Percentiles rank a stretch among this genome's conserved stretches.
Evolutionary conservation across 192 early-diverging fungal species (phyloP).

Genomic region (Spizellomyces sp.): DNA sequence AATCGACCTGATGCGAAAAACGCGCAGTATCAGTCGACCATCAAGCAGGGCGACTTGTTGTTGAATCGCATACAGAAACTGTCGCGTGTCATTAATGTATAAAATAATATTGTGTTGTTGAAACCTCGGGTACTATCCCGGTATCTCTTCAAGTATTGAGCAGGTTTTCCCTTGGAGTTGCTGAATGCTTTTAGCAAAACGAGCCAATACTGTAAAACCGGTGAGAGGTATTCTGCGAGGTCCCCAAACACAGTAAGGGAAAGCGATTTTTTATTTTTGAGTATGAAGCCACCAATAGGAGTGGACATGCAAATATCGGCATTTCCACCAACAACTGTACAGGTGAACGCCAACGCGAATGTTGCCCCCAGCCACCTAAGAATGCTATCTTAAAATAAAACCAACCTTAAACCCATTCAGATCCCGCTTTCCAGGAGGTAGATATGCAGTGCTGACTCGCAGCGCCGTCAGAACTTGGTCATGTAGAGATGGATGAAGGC

Average conservation of each 20-base stretch:
- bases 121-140: neutral
- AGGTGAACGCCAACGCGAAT: too few species aligned
- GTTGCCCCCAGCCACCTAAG: too few species aligned
- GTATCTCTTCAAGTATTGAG: too few species aligned
- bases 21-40: constrained; percentile 93
- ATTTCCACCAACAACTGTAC: too few species aligned
- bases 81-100: constrained; percentile 67
- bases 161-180: too few species aligned
- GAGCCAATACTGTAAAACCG: too few species aligned
- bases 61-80: constrained; percentile 97
- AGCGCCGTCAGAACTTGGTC: constrained; percentile 19
- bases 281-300: too few species aligned
- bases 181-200: too few species aligned
- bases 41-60: constrained; percentile 96
- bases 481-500: constrained; percentile 9
- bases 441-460: constrained; percentile 4
- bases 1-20: constrained; percentile 99
- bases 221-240: too few species aligned
- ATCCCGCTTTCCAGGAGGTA: neutral
- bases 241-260: too few species aligned
- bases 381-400: neutral
- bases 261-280: too few species aligned
- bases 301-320: too few species aligned
- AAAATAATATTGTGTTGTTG: neutral
- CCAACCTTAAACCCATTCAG: constrained; percentile 16